Conservation (phyloP, 108 stramenopile genomes). For the Pseudonitzschia multiseries region DNA sequence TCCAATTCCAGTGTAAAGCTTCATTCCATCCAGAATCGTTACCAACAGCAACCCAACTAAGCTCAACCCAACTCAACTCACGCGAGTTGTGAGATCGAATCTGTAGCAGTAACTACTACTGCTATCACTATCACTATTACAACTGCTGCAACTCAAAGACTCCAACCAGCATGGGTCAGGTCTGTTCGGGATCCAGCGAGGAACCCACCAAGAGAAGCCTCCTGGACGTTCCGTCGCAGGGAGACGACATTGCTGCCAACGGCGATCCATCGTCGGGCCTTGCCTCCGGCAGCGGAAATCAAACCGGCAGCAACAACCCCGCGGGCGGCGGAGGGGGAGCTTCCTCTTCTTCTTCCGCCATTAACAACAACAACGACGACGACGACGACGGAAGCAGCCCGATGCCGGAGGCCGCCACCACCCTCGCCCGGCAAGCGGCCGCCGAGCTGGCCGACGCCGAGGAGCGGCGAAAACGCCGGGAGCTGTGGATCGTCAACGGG, state of each 20-base stretch:
- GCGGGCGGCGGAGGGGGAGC: too few relatives aligned
- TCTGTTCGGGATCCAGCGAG: conserved; percentile 35
- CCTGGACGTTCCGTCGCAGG: conserved; percentile 17
- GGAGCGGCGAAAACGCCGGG: conserved; percentile 38
- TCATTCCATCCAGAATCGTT: too few relatives aligned
- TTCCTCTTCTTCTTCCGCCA: too few relatives aligned
- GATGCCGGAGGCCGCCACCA: background rate
- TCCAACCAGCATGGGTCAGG: conserved; percentile 32
- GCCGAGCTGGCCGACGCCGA: conserved; percentile 41
- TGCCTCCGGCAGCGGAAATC: background rate
- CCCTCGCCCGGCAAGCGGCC: conserved; percentile 30
- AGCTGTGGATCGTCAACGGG: conserved; percentile 37
- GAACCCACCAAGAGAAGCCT: conserved; percentile 25
- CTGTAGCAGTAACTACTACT: too few relatives aligned
- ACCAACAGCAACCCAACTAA: too few relatives aligned
- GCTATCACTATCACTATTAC: too few relatives aligned
- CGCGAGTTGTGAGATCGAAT: background rate
- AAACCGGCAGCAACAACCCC: background rate
- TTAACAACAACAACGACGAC: background rate
- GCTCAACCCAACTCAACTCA: too few relatives aligned
- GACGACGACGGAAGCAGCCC: conserved; percentile 12
- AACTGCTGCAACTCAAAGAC: background rate
- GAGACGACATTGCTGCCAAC: background rate
- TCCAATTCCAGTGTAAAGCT: too few relatives aligned
- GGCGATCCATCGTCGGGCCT: background rate